Evolutionary conservation across 257 asterid genomes (phyloP), one percentile per base, ranked within the genome.

Genomic region (Solanum etuberosum): DNA sequence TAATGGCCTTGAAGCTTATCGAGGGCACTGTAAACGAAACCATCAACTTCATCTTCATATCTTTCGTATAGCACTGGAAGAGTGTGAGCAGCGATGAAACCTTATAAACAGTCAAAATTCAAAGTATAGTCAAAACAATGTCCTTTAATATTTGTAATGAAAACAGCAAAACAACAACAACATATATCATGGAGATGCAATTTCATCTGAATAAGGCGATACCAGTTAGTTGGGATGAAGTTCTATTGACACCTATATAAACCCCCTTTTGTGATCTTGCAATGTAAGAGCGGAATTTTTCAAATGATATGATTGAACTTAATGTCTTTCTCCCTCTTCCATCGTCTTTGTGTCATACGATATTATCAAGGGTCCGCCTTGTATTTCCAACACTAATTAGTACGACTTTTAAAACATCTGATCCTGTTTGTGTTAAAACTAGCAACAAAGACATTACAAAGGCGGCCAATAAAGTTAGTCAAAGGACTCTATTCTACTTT

Each of bases 71-170:
- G 84, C 65, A 93, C 91, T 0, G 99, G 99, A 85, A 97, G 90
- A 7, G 96, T 94, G 92, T 95, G 98, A 16, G 98, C 99, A 16
- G 92, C 94, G 68, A 97, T 90, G 88, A 95, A 94, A 91, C 98
- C 98, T 95, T 46, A 46, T 9, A 80, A 23, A 80, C 38, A 78
- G 38, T 80, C 67, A 80, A 48, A 80, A 18, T 80, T 27, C 85
- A 80, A 46, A 80, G 42, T 80, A 16, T 5, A 46, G 40, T 80
- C 63, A 78, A 78, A 65, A 78, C 84, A n/a, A 38, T 23, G 14
- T n/a, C 14, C 2, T n/a, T 40, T 6, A 3, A 76, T 76, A 40
- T 25, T 76, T 40, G 35, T 31, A 12, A 76, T 20, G 1, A 78
- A 34, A 16, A 35, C 77, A 70, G 42, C 77, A 67, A 67, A n/a